phyloP scores from a whole-genome alignment of 176 grass and related monocot species.

The Aegilops umbellulata region DNA sequence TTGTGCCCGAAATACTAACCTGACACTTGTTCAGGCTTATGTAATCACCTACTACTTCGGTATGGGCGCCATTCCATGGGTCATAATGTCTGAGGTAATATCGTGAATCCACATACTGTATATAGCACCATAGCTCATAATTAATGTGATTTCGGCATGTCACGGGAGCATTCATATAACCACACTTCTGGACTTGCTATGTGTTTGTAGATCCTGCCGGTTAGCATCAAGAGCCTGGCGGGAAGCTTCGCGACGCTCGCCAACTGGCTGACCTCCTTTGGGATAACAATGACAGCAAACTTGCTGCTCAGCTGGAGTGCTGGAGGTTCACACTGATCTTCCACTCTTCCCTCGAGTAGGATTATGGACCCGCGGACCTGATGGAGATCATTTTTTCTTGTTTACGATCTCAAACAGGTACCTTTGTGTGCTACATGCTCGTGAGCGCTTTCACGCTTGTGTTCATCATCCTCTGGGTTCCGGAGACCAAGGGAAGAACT shows the following conservation, averaged over 20 bases:
- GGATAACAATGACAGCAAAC: conserved; percentile 92
- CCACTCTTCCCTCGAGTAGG: background rate
- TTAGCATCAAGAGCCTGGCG: conserved; percentile 83
- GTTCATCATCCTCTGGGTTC: too few species aligned
- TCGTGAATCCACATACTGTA: background rate
- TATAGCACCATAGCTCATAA: background rate
- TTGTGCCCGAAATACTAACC: background rate
- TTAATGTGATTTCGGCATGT: conserved; percentile 13
- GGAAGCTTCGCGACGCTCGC: conserved; percentile 86
- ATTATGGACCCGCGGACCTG: background rate
- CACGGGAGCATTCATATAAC: background rate
- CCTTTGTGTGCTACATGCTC: too few species aligned
- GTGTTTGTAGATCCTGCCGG: conserved; percentile 54
- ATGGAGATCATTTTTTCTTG: too few species aligned
- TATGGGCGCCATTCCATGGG: conserved; percentile 95
- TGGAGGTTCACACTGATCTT: conserved; percentile 52
- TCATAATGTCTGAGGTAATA: conserved; percentile 98
- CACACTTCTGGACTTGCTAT: background rate
- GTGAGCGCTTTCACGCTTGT: too few species aligned
- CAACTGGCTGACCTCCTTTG: conserved; percentile 88
- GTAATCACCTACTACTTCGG: conserved; percentile 80
- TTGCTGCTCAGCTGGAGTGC: conserved; percentile 78
- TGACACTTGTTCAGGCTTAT: conserved; percentile 57
- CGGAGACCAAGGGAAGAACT: too few species aligned
- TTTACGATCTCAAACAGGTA: too few species aligned